A percentile compares a stretch with the other conserved stretches of the same genome.
phyloP scores from a whole-genome alignment of 805 yeast genomes.

The Scheffersomyces coipomensis region DNA sequence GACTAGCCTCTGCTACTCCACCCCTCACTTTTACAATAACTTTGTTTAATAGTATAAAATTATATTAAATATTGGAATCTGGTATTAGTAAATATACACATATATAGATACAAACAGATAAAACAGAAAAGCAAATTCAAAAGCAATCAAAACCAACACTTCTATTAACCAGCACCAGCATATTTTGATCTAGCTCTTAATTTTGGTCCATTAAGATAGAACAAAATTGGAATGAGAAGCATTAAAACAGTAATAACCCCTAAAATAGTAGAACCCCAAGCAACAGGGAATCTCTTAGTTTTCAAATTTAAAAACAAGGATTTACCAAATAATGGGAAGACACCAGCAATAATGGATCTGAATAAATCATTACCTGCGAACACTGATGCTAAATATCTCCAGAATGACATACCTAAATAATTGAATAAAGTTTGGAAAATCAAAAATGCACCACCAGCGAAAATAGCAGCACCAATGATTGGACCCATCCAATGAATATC shows the following conservation, averaged over 20 bases:
- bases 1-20: too few relatives aligned
- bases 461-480: conserved; percentile 41
- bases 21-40: too few relatives aligned
- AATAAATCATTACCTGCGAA: conserved; percentile 56
- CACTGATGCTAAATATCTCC: conserved; percentile 51
- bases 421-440: conserved; percentile 53
- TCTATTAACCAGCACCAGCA: too few relatives aligned
- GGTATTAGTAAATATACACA: too few relatives aligned
- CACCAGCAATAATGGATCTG: conserved; percentile 53
- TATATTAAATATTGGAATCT: too few relatives aligned
- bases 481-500: conserved; percentile 51
- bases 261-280: conserved; percentile 52
- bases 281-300: conserved; percentile 52
- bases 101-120: too few relatives aligned
- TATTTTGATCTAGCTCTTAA: conserved; percentile 44
- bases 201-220: conserved; percentile 43
- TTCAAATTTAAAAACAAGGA: conserved; percentile 56
- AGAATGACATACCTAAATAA: conserved; percentile 47
- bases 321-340: conserved; percentile 63
- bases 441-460: conserved; percentile 37
- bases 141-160: too few relatives aligned
- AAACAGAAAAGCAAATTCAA: too few relatives aligned
- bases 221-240: conserved; percentile 46
- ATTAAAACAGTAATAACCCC: conserved; percentile 45
- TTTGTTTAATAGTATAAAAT: too few relatives aligned